These are phyloP conservation scores for Coelastrella sp. DNA, from an alignment of 139 green algal genomes.

Conservation along the genomic window DNA sequence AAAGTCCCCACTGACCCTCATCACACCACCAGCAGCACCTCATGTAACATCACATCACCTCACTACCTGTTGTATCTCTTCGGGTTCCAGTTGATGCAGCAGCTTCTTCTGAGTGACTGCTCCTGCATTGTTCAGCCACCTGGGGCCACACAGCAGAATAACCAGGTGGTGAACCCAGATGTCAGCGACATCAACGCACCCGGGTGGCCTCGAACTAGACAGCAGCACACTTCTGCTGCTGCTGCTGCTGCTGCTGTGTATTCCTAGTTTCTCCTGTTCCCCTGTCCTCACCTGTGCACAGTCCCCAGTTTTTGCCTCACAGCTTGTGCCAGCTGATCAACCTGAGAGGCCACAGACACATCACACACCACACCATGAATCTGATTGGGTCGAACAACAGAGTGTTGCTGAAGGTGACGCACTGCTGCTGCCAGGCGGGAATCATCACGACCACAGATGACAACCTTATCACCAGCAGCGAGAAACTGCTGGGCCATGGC, in stretches of 20 bases:
- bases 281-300: constrained; percentile 57
- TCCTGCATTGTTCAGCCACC: constrained; percentile 79
- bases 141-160: not conserved
- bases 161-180: not conserved
- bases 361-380: constrained; percentile 53
- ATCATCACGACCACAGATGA: constrained; percentile 57
- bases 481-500: constrained; percentile 75
- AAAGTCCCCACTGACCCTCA: too few relatives aligned
- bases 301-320: constrained; percentile 54
- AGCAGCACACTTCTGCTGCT: not conserved
- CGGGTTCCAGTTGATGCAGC: constrained; percentile 58
- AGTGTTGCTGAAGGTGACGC: constrained; percentile 40
- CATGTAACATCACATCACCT: not conserved
- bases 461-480: constrained; percentile 65
- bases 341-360: constrained; percentile 53
- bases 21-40: too few relatives aligned
- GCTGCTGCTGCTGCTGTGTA: not conserved
- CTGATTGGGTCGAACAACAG: constrained; percentile 13
- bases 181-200: not conserved
- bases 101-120: constrained; percentile 66
- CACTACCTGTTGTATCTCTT: constrained; percentile 56
- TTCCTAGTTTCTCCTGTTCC: not conserved
- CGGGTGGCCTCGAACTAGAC: not conserved
- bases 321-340: constrained; percentile 56
- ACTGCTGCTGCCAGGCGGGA: constrained; percentile 55